A percentile compares a stretch with the other conserved stretches of the same genome.
Evolutionary conservation across 805 yeast species (phyloP).

Genomic region (Barnettozyma wickerhamii): DNA sequence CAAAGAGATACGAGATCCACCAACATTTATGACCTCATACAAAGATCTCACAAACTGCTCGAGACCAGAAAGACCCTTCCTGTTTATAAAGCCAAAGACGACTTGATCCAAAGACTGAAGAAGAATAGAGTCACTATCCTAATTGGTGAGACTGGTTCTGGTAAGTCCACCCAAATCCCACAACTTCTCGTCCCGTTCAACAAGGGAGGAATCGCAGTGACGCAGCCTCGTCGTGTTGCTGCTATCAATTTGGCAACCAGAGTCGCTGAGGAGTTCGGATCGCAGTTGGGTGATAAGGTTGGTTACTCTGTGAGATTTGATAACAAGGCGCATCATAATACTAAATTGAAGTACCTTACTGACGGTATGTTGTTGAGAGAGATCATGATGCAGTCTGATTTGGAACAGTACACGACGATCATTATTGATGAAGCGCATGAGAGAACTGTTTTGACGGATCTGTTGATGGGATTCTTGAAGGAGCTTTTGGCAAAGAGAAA

Average conservation of each 20-base stretch:
- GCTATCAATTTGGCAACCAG: conserved; percentile 92
- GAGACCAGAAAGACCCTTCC: conserved; percentile 61
- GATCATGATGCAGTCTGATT: conserved; percentile 65
- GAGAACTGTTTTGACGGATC: conserved; percentile 86
- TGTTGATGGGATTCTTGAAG: conserved; percentile 84
- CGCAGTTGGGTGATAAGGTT: conserved; percentile 70
- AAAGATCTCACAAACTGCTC: conserved; percentile 40
- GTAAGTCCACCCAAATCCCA: conserved; percentile 96
- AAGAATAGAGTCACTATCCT: conserved; percentile 67
- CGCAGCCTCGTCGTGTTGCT: conserved; percentile 97
- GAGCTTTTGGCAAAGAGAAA: conserved; percentile 50
- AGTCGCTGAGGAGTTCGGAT: conserved; percentile 85
- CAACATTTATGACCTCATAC: conserved; percentile 29
- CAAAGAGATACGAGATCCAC: conserved; percentile 14
- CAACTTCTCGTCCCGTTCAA: conserved; percentile 66
- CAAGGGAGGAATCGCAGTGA: conserved; percentile 70
- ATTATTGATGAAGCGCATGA: conserved; percentile 98
- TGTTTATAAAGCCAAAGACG: conserved; percentile 65
- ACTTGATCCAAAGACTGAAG: conserved; percentile 51
- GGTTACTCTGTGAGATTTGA: conserved; percentile 95
- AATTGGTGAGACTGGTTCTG: conserved; percentile 97
- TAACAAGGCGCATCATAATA: conserved; percentile 52
- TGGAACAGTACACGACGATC: conserved; percentile 67
- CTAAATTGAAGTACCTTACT: conserved; percentile 80
- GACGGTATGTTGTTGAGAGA: conserved; percentile 98